phyloP scores from a whole-genome alignment of 2,329 filamentous ascomycete species.

The Paramyrothecium roridum region DNA sequence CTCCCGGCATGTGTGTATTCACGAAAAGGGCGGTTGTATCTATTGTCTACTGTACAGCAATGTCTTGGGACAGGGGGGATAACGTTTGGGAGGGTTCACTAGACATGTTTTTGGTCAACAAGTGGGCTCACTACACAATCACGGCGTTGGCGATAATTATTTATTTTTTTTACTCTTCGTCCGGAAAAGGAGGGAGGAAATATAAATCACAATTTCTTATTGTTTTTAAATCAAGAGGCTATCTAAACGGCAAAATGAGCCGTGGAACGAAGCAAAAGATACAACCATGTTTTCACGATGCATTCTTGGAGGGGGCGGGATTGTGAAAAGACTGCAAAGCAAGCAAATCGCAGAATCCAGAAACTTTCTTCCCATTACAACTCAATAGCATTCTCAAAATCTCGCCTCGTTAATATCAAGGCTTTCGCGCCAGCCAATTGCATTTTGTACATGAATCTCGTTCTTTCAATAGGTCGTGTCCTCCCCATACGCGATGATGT shows the following conservation, averaged over 20 bases:
- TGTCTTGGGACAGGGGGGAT: not conserved
- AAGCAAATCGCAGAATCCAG: not conserved
- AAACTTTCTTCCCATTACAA: not conserved
- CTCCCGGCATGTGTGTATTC: too few relatives aligned
- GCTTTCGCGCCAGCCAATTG: too few relatives aligned
- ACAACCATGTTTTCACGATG: too few relatives aligned
- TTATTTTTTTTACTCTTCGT: not conserved
- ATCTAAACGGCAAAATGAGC: too few relatives aligned
- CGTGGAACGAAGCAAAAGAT: too few relatives aligned
- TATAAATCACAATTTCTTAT: too few relatives aligned
- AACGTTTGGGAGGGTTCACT: not conserved
- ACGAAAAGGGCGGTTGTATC: not conserved
- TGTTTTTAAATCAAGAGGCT: too few relatives aligned
- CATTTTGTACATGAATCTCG: not conserved
- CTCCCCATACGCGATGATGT: not conserved
- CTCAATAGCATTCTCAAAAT: not conserved
- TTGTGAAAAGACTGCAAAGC: not conserved
- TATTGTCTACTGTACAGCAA: not conserved
- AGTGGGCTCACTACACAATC: not conserved
- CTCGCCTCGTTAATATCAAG: not conserved
- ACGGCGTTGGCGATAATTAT: not conserved
- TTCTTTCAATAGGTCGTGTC: not conserved
- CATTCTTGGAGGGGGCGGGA: too few relatives aligned
- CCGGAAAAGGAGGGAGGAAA: too few relatives aligned
- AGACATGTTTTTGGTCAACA: not conserved